Evolutionary conservation across 2,329 filamentous ascomycete species (phyloP), one percentile per base, ranked within the genome.

Genomic region (Zasmidium citrigriseum): DNA sequence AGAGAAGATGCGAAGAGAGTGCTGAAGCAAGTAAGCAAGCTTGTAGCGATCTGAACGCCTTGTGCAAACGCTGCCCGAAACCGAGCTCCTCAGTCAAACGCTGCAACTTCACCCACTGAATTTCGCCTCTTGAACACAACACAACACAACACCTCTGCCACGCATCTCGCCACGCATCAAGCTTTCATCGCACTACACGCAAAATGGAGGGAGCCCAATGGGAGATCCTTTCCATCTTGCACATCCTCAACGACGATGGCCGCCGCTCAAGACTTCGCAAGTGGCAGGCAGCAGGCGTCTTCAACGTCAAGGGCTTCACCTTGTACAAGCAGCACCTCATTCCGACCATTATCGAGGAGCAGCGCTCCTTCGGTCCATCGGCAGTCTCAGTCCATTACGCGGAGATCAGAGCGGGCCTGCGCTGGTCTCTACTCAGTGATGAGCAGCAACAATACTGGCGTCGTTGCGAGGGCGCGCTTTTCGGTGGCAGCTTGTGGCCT

Each of bases 1-100:
- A 73, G 80, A 49, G 70, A 74, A 4, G 77, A 76, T 27, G 71
- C 73, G 16, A 70, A 52, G 48, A 63, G 52, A 38, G 62, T 76
- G 16, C 47, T 80, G 52, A 69, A 60, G 46, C 66, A 65, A 14
- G 60, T 61, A 10, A 61, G 54, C 49, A 60, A 57, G 25, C 34
- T 44, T 23, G 41, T 50, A 7, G 44, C 10, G 20, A 27, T 51
- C 9, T 27, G 20, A 51, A 16, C 10, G 29, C n/a, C 29, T 38
- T n/a, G 29, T 38, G 29, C 29, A n/a, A 38, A n/a, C 29, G n/a
- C 10, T 10, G 10, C 10, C 29, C 10, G 29, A 38, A 38, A 38
- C 29, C 29, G 27, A 50, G 47, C 47, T 25, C 47, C 11, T 24
- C 47, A 12, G 20, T 50, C n/a, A n/a, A n/a, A n/a, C n/a, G n/a